phyloP scores from a whole-genome alignment of 805 yeast species.

The Cyberlindnera euphorbiiphila region DNA sequence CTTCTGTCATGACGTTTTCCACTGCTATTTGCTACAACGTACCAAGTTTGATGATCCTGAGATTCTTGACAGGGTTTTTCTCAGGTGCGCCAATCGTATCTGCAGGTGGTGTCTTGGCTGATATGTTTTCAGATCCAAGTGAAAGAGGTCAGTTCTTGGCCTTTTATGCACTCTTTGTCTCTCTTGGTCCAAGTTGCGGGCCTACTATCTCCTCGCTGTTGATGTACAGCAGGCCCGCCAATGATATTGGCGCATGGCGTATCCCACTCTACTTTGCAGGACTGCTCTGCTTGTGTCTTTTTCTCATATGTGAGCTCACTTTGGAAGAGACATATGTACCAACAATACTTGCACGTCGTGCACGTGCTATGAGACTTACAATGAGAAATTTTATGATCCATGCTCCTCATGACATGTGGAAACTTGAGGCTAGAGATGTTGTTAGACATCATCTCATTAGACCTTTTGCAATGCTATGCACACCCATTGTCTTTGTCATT shows the following conservation, averaged over 20 bases:
- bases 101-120: conserved; percentile 52
- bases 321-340: conserved; percentile 19
- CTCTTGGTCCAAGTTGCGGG: conserved; percentile 39
- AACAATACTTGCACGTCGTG: conserved; percentile 12
- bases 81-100: conserved; percentile 61
- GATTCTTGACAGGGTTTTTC: conserved; percentile 57
- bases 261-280: conserved; percentile 54
- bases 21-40: conserved; percentile 47
- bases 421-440: conserved; percentile 14
- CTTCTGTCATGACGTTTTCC: conserved; percentile 44
- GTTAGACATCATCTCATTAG: conserved; percentile 16
- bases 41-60: conserved; percentile 46
- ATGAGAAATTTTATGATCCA: conserved; percentile 15
- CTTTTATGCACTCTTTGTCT: conserved; percentile 46
- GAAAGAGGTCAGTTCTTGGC: conserved; percentile 51
- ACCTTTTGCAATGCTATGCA: conserved; percentile 20
- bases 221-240: conserved; percentile 34
- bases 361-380: conserved; percentile 12
- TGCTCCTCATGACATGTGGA: conserved; percentile 20
- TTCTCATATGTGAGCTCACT: conserved; percentile 36
- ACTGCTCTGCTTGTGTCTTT: conserved; percentile 34
- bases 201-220: conserved; percentile 48
- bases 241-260: conserved; percentile 47
- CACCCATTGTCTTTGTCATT: conserved; percentile 36
- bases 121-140: conserved; percentile 42